Evolutionary conservation across 371 early-diverging fungal genomes (phyloP).

Genomic region (Mortierella sp.): DNA sequence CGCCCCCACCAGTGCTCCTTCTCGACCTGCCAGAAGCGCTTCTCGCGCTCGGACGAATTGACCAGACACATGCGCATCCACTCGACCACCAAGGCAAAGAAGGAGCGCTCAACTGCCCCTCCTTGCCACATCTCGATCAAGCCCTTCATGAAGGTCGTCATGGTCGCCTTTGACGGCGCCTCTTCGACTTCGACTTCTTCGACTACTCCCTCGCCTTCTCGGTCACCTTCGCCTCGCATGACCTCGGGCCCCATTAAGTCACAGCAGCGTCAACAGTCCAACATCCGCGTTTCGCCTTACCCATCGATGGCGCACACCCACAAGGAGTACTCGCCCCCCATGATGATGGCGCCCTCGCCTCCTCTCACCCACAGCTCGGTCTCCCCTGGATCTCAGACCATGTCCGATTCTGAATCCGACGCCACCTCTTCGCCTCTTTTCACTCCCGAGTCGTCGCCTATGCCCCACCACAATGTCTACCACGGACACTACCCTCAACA

Average conservation of each 20-base stretch:
- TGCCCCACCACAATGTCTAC: slow-evolving; percentile 21
- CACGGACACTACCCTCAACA: slow-evolving; percentile 21
- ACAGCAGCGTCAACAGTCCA: slow-evolving; percentile 29
- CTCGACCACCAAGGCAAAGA: slow-evolving; percentile 61
- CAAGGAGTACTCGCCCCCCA: slow-evolving; percentile 28
- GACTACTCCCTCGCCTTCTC: slow-evolving; percentile 29
- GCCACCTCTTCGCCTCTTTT: slow-evolving; percentile 52
- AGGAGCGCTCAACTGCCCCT: slow-evolving; percentile 50
- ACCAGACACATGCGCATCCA: slow-evolving; percentile 88
- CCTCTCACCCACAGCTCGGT: slow-evolving; percentile 25
- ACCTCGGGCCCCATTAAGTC: slow-evolving; percentile 27
- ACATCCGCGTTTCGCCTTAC: slow-evolving; percentile 52
- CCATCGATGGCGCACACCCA: slow-evolving; percentile 28
- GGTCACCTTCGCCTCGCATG: slow-evolving; percentile 54
- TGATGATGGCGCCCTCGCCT: slow-evolving; percentile 38
- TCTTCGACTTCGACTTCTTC: slow-evolving; percentile 17
- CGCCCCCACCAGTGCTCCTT: slow-evolving; percentile 89
- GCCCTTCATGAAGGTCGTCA: slow-evolving; percentile 60
- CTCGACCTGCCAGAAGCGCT: slow-evolving; percentile 87
- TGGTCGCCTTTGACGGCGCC: slow-evolving; percentile 53
- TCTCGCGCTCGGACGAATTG: slow-evolving; percentile 93
- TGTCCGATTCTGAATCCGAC: slow-evolving; percentile 56
- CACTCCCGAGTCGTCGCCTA: slow-evolving; percentile 57
- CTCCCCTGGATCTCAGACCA: slow-evolving; percentile 37
- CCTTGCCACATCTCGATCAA: slow-evolving; percentile 58